These are phyloP conservation scores for Sisymbrium altissimum DNA, from an alignment of 345 rosid species.

Conservation along the genomic window DNA sequence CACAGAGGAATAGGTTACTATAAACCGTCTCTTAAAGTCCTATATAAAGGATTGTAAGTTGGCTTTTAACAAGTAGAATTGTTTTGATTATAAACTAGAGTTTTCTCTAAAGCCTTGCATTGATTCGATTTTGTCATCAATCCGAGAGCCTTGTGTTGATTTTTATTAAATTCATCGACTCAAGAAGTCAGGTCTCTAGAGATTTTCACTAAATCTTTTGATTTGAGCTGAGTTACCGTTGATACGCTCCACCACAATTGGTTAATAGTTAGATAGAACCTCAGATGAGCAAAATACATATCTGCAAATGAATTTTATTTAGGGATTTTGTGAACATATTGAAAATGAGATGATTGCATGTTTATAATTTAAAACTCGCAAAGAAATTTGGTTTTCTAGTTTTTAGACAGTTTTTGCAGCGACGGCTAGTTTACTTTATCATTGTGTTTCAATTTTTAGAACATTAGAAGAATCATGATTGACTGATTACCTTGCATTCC, in stretches of 20 bases:
- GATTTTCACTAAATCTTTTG: not conserved
- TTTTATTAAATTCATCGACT: not conserved
- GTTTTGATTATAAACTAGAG: not conserved
- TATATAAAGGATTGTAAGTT: not conserved
- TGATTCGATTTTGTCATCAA: not conserved
- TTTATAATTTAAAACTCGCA: no score
- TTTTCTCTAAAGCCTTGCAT: not conserved
- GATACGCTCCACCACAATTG: not conserved
- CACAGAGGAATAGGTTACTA: not conserved
- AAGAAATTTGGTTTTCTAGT: no score
- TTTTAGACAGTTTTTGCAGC: no score
- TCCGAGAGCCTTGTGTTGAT: not conserved
- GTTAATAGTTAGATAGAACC: no score
- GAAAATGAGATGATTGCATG: no score
- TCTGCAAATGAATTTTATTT: no score
- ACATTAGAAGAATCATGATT: no score
- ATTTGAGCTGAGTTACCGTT: not conserved
- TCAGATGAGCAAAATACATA: no score
- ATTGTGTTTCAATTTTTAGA: no score
- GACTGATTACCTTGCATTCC: no score
- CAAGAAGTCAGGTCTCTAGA: not conserved
- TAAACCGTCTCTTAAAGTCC: not conserved
- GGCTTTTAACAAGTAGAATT: not conserved
- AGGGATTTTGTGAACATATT: no score
- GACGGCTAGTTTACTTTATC: no score